These are phyloP conservation scores for Luzula sylvatica DNA, from an alignment of 176 grass and related monocot genomes.

Conservation along the genomic window DNA sequence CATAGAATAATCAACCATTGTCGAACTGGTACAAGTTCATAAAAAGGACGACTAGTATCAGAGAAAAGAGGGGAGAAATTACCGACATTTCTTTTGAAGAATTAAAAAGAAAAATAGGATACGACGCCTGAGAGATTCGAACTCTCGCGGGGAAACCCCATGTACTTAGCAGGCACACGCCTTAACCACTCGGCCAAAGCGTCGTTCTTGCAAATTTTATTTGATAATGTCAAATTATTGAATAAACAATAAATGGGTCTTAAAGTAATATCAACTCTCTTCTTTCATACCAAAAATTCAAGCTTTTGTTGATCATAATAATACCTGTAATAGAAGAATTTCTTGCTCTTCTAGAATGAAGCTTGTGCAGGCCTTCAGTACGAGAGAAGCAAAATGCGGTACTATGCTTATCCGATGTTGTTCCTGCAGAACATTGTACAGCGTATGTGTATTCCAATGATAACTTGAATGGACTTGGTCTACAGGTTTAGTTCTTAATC, in stretches of 20 bases:
- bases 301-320: not conserved
- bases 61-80: not conserved
- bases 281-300: not conserved
- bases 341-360: not conserved
- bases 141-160: conserved; percentile 99
- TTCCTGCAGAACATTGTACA: not conserved
- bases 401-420: not conserved
- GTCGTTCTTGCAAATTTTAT: too few relatives aligned
- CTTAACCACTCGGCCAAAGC: conserved; percentile 99
- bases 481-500: too few relatives aligned
- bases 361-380: not conserved
- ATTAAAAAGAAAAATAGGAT: not conserved
- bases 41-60: not conserved
- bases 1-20: not conserved
- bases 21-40: not conserved
- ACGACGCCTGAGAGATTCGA: conserved; percentile 99
- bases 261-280: not conserved
- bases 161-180: conserved; percentile 99
- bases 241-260: not conserved
- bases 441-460: too few relatives aligned
- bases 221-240: not conserved
- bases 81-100: too few relatives aligned
- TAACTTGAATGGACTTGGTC: too few relatives aligned
- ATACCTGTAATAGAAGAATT: not conserved
- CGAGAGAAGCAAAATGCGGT: not conserved